Evolutionary conservation across 768 basidiomycete genomes (phyloP).

Genomic region (Hemileccinum rubropunctum): DNA sequence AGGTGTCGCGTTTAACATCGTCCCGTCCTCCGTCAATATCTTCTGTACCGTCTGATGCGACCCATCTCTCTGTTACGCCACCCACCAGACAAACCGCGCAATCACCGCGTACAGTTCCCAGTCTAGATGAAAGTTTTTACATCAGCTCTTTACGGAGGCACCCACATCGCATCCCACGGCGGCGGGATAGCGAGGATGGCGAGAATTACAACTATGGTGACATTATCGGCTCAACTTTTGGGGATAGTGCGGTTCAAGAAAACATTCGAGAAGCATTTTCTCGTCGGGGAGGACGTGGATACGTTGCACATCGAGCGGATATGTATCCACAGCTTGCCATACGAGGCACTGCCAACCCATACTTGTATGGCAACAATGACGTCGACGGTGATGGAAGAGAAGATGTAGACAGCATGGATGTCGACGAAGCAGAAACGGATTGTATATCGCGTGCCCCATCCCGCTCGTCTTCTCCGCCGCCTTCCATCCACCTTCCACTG

Average conservation of each 20-base stretch:
- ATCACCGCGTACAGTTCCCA: constrained; percentile 41
- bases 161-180: constrained; percentile 19
- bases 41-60: constrained; percentile 9
- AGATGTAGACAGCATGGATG: constrained; percentile 46
- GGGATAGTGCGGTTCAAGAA: constrained; percentile 53
- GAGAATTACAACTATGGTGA: constrained; percentile 41
- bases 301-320: constrained; percentile 25
- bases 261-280: constrained; percentile 56
- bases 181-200: constrained; percentile 26
- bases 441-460: constrained; percentile 53
- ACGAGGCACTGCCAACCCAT: constrained; percentile 14
- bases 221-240: constrained; percentile 55
- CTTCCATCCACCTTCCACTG: constrained; percentile 31
- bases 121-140: constrained; percentile 58
- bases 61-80: constrained; percentile 9
- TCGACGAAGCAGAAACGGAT: constrained; percentile 49
- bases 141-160: constrained; percentile 24
- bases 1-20: constrained; percentile 11
- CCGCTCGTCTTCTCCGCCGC: constrained; percentile 47
- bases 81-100: constrained; percentile 16
- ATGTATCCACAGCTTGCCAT: constrained; percentile 19
- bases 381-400: constrained; percentile 28
- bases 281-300: constrained; percentile 44
- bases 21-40: constrained; percentile 11
- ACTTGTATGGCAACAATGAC: constrained; percentile 19